Evolutionary conservation across 1,139 yeast species (phyloP).

Genomic region (Nadsonia starkeyi-henricii): DNA sequence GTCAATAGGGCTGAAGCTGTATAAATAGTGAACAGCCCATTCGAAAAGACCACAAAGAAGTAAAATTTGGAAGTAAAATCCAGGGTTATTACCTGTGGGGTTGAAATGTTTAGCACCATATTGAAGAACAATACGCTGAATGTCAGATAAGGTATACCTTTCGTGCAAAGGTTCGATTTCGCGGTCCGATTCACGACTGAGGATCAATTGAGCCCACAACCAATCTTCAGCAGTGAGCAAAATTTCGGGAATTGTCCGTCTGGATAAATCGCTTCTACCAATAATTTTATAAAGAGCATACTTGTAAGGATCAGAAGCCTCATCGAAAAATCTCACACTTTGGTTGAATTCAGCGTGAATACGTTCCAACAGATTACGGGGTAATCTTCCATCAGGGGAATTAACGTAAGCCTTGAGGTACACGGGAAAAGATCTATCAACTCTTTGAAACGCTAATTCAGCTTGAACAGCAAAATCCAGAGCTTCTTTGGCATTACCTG

Average conservation of each 20-base stretch:
- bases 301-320: slow-evolving; percentile 69
- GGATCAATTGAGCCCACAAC: slow-evolving; percentile 84
- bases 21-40: slow-evolving; percentile 60
- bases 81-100: slow-evolving; percentile 46
- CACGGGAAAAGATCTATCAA: slow-evolving; percentile 73
- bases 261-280: slow-evolving; percentile 77
- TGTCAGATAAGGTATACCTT: slow-evolving; percentile 54
- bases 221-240: slow-evolving; percentile 85
- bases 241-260: slow-evolving; percentile 64
- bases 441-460: slow-evolving; percentile 54
- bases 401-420: slow-evolving; percentile 63
- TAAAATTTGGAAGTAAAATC: slow-evolving; percentile 59
- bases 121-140: slow-evolving; percentile 57
- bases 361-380: slow-evolving; percentile 55
- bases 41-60: slow-evolving; percentile 72
- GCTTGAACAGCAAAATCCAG: slow-evolving; percentile 40
- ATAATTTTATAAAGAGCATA: slow-evolving; percentile 81
- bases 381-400: slow-evolving; percentile 40
- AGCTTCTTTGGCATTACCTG: slow-evolving; percentile 74
- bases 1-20: slow-evolving; percentile 59
- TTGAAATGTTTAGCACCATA: slow-evolving; percentile 67
- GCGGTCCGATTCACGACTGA: slow-evolving; percentile 44
- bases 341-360: slow-evolving; percentile 74
- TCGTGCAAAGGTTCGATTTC: slow-evolving; percentile 46
- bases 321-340: slow-evolving; percentile 56